Conservation (phyloP, 805 yeast species). For the Suhomyces emberorum region DNA sequence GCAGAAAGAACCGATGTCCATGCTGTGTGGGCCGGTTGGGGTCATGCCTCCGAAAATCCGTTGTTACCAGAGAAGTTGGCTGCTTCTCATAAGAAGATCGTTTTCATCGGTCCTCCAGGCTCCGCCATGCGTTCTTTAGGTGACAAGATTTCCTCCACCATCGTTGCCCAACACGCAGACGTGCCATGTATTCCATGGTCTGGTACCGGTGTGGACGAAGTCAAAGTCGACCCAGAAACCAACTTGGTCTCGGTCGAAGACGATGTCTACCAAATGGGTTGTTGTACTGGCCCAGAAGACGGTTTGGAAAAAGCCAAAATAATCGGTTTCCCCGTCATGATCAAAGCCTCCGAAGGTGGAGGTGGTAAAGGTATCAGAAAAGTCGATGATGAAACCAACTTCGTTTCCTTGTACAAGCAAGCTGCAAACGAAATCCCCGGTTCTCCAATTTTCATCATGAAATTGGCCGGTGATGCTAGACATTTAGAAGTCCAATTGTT, state of each 20-base stretch:
- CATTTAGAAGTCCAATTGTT: slow-evolving; percentile 96
- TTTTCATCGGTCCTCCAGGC: slow-evolving; percentile 98
- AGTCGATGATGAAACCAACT: slow-evolving; percentile 81
- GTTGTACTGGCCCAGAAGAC: slow-evolving; percentile 81
- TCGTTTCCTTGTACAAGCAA: slow-evolving; percentile 75
- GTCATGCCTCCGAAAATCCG: slow-evolving; percentile 99
- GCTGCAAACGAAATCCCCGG: slow-evolving; percentile 98
- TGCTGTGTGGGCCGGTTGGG: slow-evolving; percentile 99
- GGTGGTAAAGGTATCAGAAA: slow-evolving; percentile 99
- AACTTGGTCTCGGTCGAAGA: slow-evolving; percentile 88
- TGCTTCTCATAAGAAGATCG: slow-evolving; percentile 82
- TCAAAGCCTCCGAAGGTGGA: slow-evolving; percentile 99
- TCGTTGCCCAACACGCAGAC: slow-evolving; percentile 97
- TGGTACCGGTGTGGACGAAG: slow-evolving; percentile 93
- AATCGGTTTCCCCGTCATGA: slow-evolving; percentile 98
- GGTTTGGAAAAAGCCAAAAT: slow-evolving; percentile 80
- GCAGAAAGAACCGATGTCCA: slow-evolving; percentile 96
- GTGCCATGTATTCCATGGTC: slow-evolving; percentile 99
- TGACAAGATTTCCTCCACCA: slow-evolving; percentile 96
- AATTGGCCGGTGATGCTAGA: slow-evolving; percentile 95
- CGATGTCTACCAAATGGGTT: slow-evolving; percentile 80
- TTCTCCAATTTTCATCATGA: slow-evolving; percentile 97
- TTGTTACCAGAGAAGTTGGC: slow-evolving; percentile 89
- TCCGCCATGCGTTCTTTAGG: slow-evolving; percentile 99
- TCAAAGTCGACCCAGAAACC: slow-evolving; percentile 60